A percentile compares a stretch with the other conserved stretches of the same genome.
phyloP scores from a whole-genome alignment of 106 monocot genomes.

The Platanthera zijinensis region DNA sequence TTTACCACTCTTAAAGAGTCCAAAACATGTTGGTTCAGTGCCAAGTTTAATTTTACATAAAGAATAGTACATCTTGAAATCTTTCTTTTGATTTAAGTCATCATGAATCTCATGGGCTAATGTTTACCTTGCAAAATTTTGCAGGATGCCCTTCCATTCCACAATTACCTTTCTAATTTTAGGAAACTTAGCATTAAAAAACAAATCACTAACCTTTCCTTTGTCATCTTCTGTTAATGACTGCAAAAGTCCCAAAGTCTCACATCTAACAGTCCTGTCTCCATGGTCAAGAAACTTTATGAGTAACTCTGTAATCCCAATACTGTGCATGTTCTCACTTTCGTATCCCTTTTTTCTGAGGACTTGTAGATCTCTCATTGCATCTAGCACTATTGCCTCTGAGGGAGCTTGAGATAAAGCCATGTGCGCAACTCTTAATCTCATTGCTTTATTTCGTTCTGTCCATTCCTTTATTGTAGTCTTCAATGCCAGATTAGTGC shows the following conservation, averaged over 20 bases:
- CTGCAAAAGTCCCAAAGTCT: conserved; percentile 30
- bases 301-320: conserved; percentile 46
- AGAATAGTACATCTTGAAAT: no score
- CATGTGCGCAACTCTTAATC: conserved; percentile 35
- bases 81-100: no score
- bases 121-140: no score
- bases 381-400: conserved; percentile 38
- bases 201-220: conserved; percentile 45
- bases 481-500: conserved; percentile 44
- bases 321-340: conserved; percentile 27
- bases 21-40: no score
- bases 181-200: no score
- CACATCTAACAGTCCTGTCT: conserved; percentile 25
- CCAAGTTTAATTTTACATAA: no score
- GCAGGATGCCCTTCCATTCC: no score
- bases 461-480: conserved; percentile 49
- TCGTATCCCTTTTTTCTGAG: conserved; percentile 18
- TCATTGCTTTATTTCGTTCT: conserved; percentile 40
- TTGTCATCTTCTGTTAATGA: conserved; percentile 39
- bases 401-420: conserved; percentile 18
- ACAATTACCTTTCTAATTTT: no score
- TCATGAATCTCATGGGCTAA: no score
- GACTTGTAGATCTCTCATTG: conserved; percentile 37
- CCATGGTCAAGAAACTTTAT: conserved; percentile 26
- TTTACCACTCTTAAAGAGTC: no score